phyloP scores from a whole-genome alignment of 73 alveolate species.

The Blepharisma stoltei region DNA sequence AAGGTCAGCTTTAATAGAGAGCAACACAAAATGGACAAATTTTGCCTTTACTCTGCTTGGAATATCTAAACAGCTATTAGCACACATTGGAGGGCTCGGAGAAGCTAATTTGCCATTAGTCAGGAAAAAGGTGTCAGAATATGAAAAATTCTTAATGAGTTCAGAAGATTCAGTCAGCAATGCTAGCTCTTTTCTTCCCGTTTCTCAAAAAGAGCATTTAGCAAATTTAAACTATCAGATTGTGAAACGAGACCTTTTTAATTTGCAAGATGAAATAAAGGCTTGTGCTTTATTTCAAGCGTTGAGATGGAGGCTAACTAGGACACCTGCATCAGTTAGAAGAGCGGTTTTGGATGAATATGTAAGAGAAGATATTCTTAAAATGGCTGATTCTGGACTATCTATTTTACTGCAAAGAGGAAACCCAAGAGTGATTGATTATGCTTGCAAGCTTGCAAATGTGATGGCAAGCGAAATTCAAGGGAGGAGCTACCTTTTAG shows the following conservation, averaged over 20 bases:
- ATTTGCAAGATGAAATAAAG: constrained; percentile 1
- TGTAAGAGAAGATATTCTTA: constrained; percentile 51
- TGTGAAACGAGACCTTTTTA: background rate
- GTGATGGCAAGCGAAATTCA: constrained; percentile 55
- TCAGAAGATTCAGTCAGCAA: constrained; percentile 28
- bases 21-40: constrained; percentile 21
- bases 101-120: background rate
- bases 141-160: constrained; percentile 6
- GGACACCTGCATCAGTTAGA: constrained; percentile 34
- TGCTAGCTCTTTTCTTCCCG: constrained; percentile 23
- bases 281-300: constrained; percentile 65
- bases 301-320: constrained; percentile 69
- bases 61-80: constrained; percentile 12
- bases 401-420: constrained; percentile 6
- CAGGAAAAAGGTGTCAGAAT: constrained; percentile 5
- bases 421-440: constrained; percentile 41
- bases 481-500: constrained; percentile 58
- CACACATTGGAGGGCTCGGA: constrained; percentile 29
- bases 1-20: constrained; percentile 28
- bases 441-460: constrained; percentile 45
- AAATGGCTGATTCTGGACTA: constrained; percentile 25
- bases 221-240: background rate
- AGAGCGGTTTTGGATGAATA: constrained; percentile 42
- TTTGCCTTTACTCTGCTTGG: constrained; percentile 14
- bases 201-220: background rate